Conservation (phyloP, 176 grass and related monocot genomes). For the Hordeum vulgare region MorexV3_pseudomolecules_assembly NC_058519.1:566872377-566872876, state of each 20-base stretch:
- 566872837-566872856: conserved; percentile 54
- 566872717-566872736: conserved; percentile 86
- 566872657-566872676: conserved; percentile 63
- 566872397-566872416: conserved; percentile 38
- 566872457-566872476: conserved; percentile 21
- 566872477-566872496: conserved; percentile 55
- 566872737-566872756: conserved; percentile 84
- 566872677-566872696: conserved; percentile 86
- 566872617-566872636: conserved; percentile 65
- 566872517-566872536: conserved; percentile 45
- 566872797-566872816: conserved; percentile 92
- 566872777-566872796: conserved; percentile 84
- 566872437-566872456: conserved; percentile 38
- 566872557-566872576: conserved; percentile 77
- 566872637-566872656: conserved; percentile 41
- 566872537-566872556: conserved; percentile 54
- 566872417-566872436: not conserved
- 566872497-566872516: conserved; percentile 55
- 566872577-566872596: conserved; percentile 82
- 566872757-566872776: conserved; percentile 74
- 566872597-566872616: conserved; percentile 89
- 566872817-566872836: conserved; percentile 71
- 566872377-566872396: conserved; percentile 96
- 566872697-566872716: conserved; percentile 79
- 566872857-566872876: conserved; percentile 52